Base-by-base conservation (phyloP, 2,329 filamentous ascomycete species). In the Aschersonia sp. region DNA sequence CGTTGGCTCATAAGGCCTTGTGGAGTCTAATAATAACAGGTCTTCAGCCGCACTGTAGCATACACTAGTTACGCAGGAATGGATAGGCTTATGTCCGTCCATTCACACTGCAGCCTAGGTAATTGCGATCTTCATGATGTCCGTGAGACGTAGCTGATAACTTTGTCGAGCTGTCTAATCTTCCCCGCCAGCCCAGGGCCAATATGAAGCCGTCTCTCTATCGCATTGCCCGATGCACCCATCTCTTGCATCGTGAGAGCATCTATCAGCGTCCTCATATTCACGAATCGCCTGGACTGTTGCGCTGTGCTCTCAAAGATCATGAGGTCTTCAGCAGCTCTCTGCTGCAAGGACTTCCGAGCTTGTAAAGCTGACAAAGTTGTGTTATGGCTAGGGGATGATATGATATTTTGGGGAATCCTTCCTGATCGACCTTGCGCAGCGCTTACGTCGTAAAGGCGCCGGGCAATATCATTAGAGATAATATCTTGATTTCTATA, bases 191-290 rank as follows among this genome's bases (percentile, higher is more conserved):
- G 9, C 10, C 45, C 42, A 29, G 45, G 28, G 29, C 43, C 31
- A 9, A 50, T 32, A 30, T 31, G 20, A 4, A 50, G 43, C 20
- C 9, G 32, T 12, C 40, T 9, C 35, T 50, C 48, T 5, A 50
- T 50, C 3, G 31, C n/a, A 6, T 12, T 12, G 38, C 43, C 31
- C n/a, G 45, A 12, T 30, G 38, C 30, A 28, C 48, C 48, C 4
- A 6, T 45, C 12, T 47, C 30, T 38, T 45, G 48, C 48, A 50
- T 50, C 5, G 30, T 41, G n/a, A 50, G 20, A 20, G 45, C 48
- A 30, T 38, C 9, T 6, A 45, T 43, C 5, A 44, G 10, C 9
- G 43, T 47, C 40, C 48, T 50, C 35, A 50, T 50, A n/a, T 50
- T 45, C 4, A 28, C 48, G 44, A 50, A 50, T 12, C 48, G 48